Evolutionary conservation across 768 basidiomycete genomes (phyloP).

Genomic region (Suillus lakei): DNA sequence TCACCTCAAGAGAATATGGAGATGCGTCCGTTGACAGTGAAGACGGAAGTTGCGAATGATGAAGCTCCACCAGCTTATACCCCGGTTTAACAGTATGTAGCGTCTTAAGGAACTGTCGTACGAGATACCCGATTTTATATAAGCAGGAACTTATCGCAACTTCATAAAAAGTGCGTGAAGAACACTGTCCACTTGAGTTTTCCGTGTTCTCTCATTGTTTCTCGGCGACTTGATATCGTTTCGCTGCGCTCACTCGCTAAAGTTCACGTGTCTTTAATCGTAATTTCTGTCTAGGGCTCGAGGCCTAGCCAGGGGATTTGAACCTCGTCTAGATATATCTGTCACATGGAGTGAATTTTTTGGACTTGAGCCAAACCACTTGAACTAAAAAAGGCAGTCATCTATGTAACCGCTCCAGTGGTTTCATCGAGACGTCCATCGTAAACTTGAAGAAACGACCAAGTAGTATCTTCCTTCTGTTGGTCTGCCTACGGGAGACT

Average conservation of each 20-base stretch:
- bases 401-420: background rate
- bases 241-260: background rate
- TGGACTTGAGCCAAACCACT: background rate
- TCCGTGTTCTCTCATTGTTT: background rate
- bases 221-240: background rate
- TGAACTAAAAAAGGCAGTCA: background rate
- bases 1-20: background rate
- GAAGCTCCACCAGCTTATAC: slow-evolving; percentile 36
- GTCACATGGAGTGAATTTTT: background rate
- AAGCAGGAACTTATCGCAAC: background rate
- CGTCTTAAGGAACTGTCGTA: background rate
- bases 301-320: too few relatives aligned
- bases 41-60: slow-evolving; percentile 18
- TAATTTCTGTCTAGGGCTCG: too few relatives aligned
- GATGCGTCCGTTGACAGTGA: slow-evolving; percentile 13
- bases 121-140: background rate
- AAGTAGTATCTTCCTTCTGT: background rate
- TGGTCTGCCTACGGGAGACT: background rate
- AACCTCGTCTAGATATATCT: background rate
- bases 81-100: slow-evolving; percentile 14
- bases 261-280: background rate
- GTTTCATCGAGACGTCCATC: background rate
- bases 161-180: background rate
- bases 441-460: background rate
- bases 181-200: background rate